Evolutionary conservation across 495 filamentous ascomycete species (phyloP), one percentile per base, ranked within the genome.

Genomic region (Bombardia bombarda): DNA sequence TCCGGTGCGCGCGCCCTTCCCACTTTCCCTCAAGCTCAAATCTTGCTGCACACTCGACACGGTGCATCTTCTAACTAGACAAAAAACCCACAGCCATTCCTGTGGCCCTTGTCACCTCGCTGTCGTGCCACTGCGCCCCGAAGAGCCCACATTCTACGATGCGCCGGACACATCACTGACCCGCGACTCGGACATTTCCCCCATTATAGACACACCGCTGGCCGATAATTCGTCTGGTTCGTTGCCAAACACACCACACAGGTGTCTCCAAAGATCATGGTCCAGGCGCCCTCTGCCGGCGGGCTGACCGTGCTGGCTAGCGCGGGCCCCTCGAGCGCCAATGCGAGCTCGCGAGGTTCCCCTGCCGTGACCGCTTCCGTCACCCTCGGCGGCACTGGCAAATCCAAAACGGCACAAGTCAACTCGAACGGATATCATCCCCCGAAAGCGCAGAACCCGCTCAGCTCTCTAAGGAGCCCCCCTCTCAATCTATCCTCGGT

Each of bases 401-500:
- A 74, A 43, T 38, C 63, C 3, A 70, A 68, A 43, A 42, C 66
- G 4, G 46, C 56, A n/a, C 64, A 62, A 28, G 61, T 67, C 46
- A 71, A 67, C 58, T 62, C 66, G n/a, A 77, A 76, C 50, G 67
- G 72, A 46, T 68, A 70, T 26, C 71, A 76, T 48, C 72, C 72
- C 24, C 49, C 68, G 4, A 71, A 73, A 35, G 55, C 66, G 4
- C 66, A 64, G 22, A 55, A 61, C 18, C 72, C 69, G 30, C 57
- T 78, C 34, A 78, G 74, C 51, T 63, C 70, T 26, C 62, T 78
- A 64, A 64, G 51, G 30, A 74, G 70, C 38, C 36, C 64, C 38
- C 79, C 87, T 31, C 71, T 99, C 41, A 90, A 97, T 57, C 60
- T 97, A 49, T 79, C 78, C 31, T 94, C 87, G 4, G 92, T 99